Evolutionary conservation across 2,329 filamentous ascomycete species (phyloP).

Genomic region (Penicillium sp.): DNA sequence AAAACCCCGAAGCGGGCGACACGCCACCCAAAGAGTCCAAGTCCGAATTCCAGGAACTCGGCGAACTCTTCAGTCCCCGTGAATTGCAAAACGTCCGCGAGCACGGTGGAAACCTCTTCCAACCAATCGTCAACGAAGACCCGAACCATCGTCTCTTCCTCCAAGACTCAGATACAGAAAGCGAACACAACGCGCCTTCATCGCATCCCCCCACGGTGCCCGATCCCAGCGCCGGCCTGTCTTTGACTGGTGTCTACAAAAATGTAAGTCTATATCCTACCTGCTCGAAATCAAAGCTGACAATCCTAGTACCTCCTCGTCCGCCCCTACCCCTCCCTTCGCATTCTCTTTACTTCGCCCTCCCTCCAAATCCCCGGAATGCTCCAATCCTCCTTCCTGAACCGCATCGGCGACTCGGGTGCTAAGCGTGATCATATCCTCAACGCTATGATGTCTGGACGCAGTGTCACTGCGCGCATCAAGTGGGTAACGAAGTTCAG

Average conservation of each 20-base stretch:
- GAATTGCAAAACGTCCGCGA: constrained; percentile 68
- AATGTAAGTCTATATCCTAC: constrained; percentile 46
- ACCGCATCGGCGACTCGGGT: constrained; percentile 48
- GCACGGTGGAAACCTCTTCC: constrained; percentile 58
- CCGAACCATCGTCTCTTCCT: constrained; percentile 14
- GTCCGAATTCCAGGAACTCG: constrained; percentile 66
- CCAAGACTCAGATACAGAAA: constrained; percentile 15
- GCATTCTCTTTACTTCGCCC: constrained; percentile 69
- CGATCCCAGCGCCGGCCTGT: not conserved
- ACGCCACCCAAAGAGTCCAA: constrained; percentile 41
- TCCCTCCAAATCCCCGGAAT: constrained; percentile 68
- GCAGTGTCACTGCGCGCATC: constrained; percentile 73
- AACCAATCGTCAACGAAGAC: constrained; percentile 17
- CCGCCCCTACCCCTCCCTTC: constrained; percentile 64
- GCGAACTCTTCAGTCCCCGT: constrained; percentile 68
- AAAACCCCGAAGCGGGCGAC: constrained; percentile 16
- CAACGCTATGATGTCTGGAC: constrained; percentile 65
- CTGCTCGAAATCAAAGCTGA: not conserved
- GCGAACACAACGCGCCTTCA: not conserved
- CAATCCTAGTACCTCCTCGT: constrained; percentile 42
- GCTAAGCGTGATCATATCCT: constrained; percentile 56
- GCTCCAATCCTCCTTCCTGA: constrained; percentile 58
- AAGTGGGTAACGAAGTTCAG: constrained; percentile 63
- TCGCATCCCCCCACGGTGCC: not conserved
- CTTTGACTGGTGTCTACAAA: constrained; percentile 54